Conservation (phyloP, 1,284 basidiomycete genomes). For the Pseudozyma tsukubaensis region DNA sequence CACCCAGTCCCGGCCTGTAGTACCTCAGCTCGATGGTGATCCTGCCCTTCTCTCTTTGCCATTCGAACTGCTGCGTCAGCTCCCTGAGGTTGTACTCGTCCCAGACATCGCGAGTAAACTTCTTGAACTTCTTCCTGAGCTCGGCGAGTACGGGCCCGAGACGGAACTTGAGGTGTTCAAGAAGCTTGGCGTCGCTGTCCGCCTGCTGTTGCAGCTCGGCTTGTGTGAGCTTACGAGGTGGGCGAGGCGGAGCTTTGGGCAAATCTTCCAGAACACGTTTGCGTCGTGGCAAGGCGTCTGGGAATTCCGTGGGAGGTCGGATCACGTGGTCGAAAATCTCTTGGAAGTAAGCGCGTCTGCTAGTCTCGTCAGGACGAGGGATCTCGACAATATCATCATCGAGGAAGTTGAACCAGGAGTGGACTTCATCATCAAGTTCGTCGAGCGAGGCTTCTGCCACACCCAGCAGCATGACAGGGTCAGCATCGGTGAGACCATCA, state of each 20-base stretch:
- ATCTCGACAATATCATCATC: conserved; percentile 82
- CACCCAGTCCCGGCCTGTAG: conserved; percentile 60
- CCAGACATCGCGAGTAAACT: conserved; percentile 84
- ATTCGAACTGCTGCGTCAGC: conserved; percentile 67
- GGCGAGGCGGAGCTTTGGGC: conserved; percentile 87
- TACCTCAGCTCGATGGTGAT: conserved; percentile 77
- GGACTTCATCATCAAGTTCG: conserved; percentile 83
- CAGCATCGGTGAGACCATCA: conserved; percentile 87
- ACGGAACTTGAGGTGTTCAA: conserved; percentile 86
- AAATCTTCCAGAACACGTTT: conserved; percentile 87
- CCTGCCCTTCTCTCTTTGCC: conserved; percentile 59
- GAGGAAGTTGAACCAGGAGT: conserved; percentile 86
- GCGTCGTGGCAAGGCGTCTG: conserved; percentile 86
- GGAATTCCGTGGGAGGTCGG: conserved; percentile 84
- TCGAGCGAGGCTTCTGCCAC: conserved; percentile 82
- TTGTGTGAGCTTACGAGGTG: conserved; percentile 83
- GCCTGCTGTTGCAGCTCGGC: conserved; percentile 85
- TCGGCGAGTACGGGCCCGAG: conserved; percentile 88
- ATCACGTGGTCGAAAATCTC: conserved; percentile 69
- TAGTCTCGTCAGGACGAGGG: conserved; percentile 67
- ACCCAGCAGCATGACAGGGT: conserved; percentile 90
- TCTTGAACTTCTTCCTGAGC: conserved; percentile 91
- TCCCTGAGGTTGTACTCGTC: conserved; percentile 68
- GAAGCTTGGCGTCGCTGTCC: conserved; percentile 81
- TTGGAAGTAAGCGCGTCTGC: conserved; percentile 83